A percentile compares a stretch with the other conserved stretches of the same genome.
These are phyloP conservation scores for Aspergillus jensenii DNA, from an alignment of 2,329 filamentous ascomycete genomes.

Conservation along the genomic window DNA sequence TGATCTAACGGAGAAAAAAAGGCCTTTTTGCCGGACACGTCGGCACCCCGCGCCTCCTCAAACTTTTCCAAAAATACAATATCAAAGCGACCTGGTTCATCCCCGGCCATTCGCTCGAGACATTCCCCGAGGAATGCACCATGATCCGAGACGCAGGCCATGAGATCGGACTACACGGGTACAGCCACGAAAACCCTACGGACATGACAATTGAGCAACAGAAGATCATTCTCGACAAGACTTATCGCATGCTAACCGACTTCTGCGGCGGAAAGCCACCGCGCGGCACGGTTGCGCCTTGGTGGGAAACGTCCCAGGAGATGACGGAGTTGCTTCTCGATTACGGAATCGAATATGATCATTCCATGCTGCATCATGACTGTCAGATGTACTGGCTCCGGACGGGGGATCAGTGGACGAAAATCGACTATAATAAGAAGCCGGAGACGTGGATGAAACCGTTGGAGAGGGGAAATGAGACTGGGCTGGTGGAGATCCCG, in stretches of 20 bases:
- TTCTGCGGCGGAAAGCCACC: slow-evolving; percentile 75
- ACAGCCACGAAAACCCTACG: slow-evolving; percentile 71
- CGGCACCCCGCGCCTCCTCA: slow-evolving; percentile 65
- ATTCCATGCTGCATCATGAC: slow-evolving; percentile 47
- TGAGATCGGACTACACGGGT: slow-evolving; percentile 69
- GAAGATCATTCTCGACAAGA: slow-evolving; percentile 73
- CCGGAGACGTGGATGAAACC: slow-evolving; percentile 49
- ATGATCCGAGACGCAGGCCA: slow-evolving; percentile 63
- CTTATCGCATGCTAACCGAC: slow-evolving; percentile 69
- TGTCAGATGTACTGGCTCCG: slow-evolving; percentile 48
- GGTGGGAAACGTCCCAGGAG: slow-evolving; percentile 72
- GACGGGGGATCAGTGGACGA: slow-evolving; percentile 46
- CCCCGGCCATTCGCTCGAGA: slow-evolving; percentile 63
- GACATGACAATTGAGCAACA: slow-evolving; percentile 76
- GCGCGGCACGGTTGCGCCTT: slow-evolving; percentile 70
- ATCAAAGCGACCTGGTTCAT: slow-evolving; percentile 71
- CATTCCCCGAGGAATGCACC: slow-evolving; percentile 65
- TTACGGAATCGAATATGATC: slow-evolving; percentile 47
- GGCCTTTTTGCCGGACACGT: slow-evolving; percentile 68
- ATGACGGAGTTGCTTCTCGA: slow-evolving; percentile 52
- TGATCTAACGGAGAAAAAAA: slow-evolving; percentile 21
- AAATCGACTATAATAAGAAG: slow-evolving; percentile 45
- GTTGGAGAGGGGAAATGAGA: slow-evolving; percentile 47
- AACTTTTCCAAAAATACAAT: slow-evolving; percentile 69
- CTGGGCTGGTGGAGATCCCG: slow-evolving; percentile 45